phyloP scores from a whole-genome alignment of 2,329 filamentous ascomycete species.

The Fusarium armeniacum region DNA sequence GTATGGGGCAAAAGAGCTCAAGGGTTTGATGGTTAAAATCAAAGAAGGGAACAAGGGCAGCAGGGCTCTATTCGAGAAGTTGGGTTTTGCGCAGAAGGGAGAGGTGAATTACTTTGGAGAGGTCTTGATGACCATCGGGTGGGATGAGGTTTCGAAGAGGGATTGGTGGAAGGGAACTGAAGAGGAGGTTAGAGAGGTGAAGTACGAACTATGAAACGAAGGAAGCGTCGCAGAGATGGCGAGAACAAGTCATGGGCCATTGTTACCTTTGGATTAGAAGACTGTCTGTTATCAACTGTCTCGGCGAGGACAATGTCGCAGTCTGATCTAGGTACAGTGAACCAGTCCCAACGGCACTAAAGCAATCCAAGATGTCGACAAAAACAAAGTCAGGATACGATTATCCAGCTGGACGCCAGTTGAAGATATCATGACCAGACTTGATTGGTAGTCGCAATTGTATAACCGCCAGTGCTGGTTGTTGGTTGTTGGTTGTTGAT shows the following conservation, averaged over 20 bases:
- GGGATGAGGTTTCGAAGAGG: slow-evolving; percentile 46
- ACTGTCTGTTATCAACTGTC: neutral
- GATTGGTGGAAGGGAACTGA: slow-evolving; percentile 45
- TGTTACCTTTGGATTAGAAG: neutral
- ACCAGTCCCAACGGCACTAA: neutral
- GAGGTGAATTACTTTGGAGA: slow-evolving; percentile 72
- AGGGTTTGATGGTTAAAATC: slow-evolving; percentile 68
- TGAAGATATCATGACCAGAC: neutral
- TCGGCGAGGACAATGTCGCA: neutral
- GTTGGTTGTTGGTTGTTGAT: slow-evolving; percentile 33
- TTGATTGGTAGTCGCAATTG: neutral
- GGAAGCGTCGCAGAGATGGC: slow-evolving; percentile 7
- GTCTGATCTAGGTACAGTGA: neutral
- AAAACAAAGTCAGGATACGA: neutral
- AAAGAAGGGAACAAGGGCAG: slow-evolving; percentile 68
- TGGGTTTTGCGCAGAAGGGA: slow-evolving; percentile 67
- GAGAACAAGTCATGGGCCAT: neutral
- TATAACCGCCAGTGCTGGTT: slow-evolving; percentile 5
- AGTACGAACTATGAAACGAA: slow-evolving; percentile 34
- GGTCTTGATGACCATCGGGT: slow-evolving; percentile 63
- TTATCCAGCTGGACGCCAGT: neutral
- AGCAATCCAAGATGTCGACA: neutral
- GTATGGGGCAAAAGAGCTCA: slow-evolving; percentile 52
- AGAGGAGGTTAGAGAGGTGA: slow-evolving; percentile 43
- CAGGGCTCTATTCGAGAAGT: slow-evolving; percentile 63